phyloP scores from a whole-genome alignment of 805 yeast genomes.

The Pichia californica region DNA sequence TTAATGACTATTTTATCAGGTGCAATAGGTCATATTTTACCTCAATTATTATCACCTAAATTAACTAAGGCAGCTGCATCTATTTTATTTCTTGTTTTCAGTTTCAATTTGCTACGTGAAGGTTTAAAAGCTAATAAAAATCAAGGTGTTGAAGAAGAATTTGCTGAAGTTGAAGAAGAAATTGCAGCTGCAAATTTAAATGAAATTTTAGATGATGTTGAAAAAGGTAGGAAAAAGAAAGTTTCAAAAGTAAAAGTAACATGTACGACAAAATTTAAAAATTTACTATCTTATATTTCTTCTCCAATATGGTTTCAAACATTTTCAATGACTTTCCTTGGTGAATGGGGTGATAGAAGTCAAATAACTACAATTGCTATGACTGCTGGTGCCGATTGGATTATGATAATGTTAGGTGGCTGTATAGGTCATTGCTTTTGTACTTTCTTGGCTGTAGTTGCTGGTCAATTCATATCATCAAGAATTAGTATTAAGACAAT shows the following conservation, averaged over 20 bases:
- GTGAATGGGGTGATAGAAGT: constrained; percentile 99
- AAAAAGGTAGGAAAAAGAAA: constrained; percentile 39
- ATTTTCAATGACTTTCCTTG: constrained; percentile 90
- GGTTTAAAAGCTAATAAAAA: constrained; percentile 76
- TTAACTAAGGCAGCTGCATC: constrained; percentile 80
- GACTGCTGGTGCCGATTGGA: constrained; percentile 94
- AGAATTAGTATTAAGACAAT: constrained; percentile 87
- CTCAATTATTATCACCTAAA: constrained; percentile 72
- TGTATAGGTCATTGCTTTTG: constrained; percentile 84
- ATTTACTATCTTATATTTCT: constrained; percentile 55
- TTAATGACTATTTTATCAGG: constrained; percentile 92
- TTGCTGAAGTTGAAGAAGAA: constrained; percentile 96
- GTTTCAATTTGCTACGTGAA: constrained; percentile 66
- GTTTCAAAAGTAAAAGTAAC: neutral
- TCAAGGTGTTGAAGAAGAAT: constrained; percentile 87
- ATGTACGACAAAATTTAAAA: constrained; percentile 31
- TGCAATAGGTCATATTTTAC: constrained; percentile 84
- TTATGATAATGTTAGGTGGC: constrained; percentile 86
- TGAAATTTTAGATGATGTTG: constrained; percentile 46
- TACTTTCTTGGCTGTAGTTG: constrained; percentile 81
- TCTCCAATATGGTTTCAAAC: constrained; percentile 94
- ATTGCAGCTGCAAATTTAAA: constrained; percentile 59
- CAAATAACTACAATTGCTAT: constrained; percentile 97
- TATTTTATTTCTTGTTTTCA: constrained; percentile 73
- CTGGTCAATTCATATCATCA: constrained; percentile 86